These are phyloP conservation scores for Fraxinus albicans DNA, from an alignment of 305 asterid species.

Conservation along the genomic window DNA sequence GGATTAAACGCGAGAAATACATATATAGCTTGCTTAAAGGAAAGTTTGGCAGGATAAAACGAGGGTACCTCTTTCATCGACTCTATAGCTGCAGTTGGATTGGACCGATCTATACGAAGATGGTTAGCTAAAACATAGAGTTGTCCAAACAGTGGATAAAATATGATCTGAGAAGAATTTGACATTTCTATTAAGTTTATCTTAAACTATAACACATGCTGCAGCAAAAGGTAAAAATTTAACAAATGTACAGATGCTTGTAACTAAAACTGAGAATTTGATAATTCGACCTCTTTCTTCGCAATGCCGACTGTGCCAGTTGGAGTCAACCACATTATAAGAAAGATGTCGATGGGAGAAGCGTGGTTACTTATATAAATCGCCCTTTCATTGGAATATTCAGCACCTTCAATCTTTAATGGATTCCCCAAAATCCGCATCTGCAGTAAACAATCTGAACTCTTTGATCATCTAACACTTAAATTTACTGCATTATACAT, in stretches of 20 bases:
- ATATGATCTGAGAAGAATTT: constrained; percentile 35
- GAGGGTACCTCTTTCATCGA: constrained; percentile 43
- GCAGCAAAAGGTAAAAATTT: neutral
- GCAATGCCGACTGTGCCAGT: constrained; percentile 54
- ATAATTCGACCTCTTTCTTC: constrained; percentile 42
- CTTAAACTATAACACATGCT: neutral
- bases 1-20: neutral
- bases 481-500: neutral
- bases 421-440: constrained; percentile 49
- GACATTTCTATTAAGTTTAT: neutral
- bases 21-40: neutral
- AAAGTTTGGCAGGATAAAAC: neutral
- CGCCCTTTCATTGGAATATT: constrained; percentile 37
- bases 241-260: neutral
- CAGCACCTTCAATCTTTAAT: constrained; percentile 43
- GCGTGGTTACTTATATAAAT: constrained; percentile 53
- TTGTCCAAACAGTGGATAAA: constrained; percentile 50
- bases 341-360: constrained; percentile 49
- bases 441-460: constrained; percentile 28
- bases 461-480: neutral
- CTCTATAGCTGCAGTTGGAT: constrained; percentile 42
- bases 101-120: constrained; percentile 51
- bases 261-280: neutral
- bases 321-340: constrained; percentile 56
- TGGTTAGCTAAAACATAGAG: constrained; percentile 50